Conservation (phyloP, 129 eudicot genomes). For the Centrapalus pauciflorus region DNA sequence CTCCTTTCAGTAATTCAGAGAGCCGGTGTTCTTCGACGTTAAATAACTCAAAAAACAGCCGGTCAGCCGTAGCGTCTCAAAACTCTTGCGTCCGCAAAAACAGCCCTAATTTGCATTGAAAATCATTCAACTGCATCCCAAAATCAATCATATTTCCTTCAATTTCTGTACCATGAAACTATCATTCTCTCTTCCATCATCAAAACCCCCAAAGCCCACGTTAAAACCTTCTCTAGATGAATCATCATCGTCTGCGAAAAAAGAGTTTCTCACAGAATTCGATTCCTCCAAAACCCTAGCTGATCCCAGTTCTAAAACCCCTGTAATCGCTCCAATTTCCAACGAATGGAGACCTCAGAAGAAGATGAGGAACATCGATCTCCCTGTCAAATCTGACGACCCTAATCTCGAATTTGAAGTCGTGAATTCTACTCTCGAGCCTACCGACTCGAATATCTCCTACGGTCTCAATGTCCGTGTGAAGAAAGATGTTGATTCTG, state of each 20-base stretch:
- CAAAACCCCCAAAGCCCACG: constrained; percentile 48
- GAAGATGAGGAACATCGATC: constrained; percentile 49
- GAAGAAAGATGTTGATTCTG: neutral
- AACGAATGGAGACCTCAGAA: constrained; percentile 53
- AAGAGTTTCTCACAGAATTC: constrained; percentile 55
- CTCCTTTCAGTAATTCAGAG: no score
- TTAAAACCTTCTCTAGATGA: constrained; percentile 14
- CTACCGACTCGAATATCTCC: constrained; percentile 28
- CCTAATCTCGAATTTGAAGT: constrained; percentile 53
- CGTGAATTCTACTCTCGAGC: constrained; percentile 19
- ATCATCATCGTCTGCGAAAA: constrained; percentile 8
- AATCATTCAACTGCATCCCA: no score
- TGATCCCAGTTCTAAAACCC: constrained; percentile 22
- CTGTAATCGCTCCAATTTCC: constrained; percentile 57
- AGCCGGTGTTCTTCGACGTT: no score
- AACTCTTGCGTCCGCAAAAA: no score
- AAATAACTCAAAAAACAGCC: no score
- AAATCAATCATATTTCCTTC: no score
- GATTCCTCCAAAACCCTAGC: constrained; percentile 43
- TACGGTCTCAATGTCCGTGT: constrained; percentile 72
- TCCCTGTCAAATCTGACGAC: constrained; percentile 37
- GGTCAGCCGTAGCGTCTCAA: no score
- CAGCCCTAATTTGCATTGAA: no score
- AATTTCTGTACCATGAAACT: constrained; percentile 47
- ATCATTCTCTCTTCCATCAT: constrained; percentile 40